phyloP scores from a whole-genome alignment of 73 alveolate species.

The Tetrahymena elliotti region DNA sequence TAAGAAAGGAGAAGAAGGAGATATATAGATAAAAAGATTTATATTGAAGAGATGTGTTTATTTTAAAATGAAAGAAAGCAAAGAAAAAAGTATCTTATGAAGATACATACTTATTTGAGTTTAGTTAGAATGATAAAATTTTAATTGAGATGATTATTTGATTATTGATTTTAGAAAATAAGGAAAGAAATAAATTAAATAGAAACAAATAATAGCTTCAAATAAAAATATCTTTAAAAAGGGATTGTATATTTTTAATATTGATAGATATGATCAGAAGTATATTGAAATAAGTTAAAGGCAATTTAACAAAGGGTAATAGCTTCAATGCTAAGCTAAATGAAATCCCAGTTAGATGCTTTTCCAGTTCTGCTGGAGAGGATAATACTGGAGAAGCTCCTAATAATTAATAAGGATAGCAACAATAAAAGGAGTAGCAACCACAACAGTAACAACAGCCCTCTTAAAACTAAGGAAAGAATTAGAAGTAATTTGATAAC shows the following conservation, averaged over 20 bases:
- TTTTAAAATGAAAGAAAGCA: not conserved
- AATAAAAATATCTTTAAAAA: not conserved
- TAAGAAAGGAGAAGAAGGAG: not conserved
- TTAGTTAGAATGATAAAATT: not conserved
- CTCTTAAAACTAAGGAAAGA: not conserved
- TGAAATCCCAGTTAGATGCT: not conserved
- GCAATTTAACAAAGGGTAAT: not conserved
- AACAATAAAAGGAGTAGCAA: not conserved
- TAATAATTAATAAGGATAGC: not conserved
- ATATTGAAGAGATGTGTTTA: not conserved
- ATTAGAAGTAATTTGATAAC: not conserved
- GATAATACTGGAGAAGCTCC: not conserved
- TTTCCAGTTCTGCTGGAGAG: not conserved
- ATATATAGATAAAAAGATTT: not conserved
- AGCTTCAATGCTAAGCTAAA: not conserved
- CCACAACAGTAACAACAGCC: not conserved
- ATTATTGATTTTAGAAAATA: not conserved
- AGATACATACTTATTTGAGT: not conserved
- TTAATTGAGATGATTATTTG: not conserved
- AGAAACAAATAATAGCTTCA: not conserved
- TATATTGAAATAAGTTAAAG: not conserved
- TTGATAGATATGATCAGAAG: not conserved
- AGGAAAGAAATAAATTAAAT: not conserved
- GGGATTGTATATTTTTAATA: not conserved
- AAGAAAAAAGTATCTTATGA: not conserved